Evolutionary conservation across 345 rosid genomes (phyloP), one percentile per base, ranked within the genome.

Genomic region (Gossypium mustelinum): DNA sequence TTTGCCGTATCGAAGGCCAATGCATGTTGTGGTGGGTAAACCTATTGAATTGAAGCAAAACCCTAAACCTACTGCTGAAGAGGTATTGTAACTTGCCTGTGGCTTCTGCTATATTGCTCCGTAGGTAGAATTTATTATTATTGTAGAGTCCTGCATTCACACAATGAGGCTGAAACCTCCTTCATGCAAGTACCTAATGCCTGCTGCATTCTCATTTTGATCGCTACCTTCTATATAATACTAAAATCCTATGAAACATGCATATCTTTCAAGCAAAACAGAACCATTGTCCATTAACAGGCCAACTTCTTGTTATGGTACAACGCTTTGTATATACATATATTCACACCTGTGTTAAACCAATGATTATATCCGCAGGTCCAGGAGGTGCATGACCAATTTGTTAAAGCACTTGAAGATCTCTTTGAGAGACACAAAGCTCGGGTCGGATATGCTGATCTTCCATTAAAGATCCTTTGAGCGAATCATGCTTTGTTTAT

Each of bases 1-100:
- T 34, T 43, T 95, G 55, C 99, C 99, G 9, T 87, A 50, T 79
- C 88, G 71, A 70, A 88, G 74, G 62, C 96, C 98, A 2, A 79
- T 95, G 90, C 93, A 93, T 41, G 90, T 95, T 12, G 97, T 91
- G 75, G 89, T 93, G 6, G 98, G 99, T 73, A 88, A 78, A 81
- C 98, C 98, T 1, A 90, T 95, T 34, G 94, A 90, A 75, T 76
- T 89, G 56, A 82, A 86, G 86, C 81, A 82, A 83, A 85, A 82
- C 76, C 82, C 84, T 14, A 83, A 93, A 39, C 98, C 97, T 50
- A 88, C 88, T 0, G 17, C 73, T 50, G 92, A 93, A 88, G 97
- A 95, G 99, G 99, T 94, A 87, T 68, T 52, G 47, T 22, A 44
- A 58, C 56, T 43, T 4, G 55, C 45, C 9, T 25, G 11, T 27